phyloP scores from a whole-genome alignment of 2,329 filamentous ascomycete genomes.

The Claviceps humidiphila region DNA sequence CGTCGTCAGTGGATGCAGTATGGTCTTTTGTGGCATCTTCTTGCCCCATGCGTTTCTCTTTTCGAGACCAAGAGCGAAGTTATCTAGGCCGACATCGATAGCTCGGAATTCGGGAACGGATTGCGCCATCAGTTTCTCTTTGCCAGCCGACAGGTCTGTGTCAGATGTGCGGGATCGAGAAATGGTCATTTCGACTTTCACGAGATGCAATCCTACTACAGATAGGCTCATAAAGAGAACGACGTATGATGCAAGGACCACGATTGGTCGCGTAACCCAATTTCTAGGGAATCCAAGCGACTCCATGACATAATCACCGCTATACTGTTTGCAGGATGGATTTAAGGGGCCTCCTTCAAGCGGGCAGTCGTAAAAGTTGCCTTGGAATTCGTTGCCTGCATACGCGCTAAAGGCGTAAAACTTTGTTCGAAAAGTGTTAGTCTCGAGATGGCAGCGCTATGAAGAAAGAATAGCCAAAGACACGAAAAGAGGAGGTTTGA shows the following conservation, averaged over 20 bases:
- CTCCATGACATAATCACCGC: conserved; percentile 54
- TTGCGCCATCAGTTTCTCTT: conserved; percentile 50
- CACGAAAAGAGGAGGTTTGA: background rate
- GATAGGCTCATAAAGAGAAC: conserved; percentile 50
- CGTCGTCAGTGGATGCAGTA: conserved; percentile 53
- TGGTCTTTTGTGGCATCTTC: conserved; percentile 40
- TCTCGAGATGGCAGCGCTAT: background rate
- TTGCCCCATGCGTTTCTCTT: conserved; percentile 42
- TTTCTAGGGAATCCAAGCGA: conserved; percentile 53
- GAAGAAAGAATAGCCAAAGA: too few relatives aligned
- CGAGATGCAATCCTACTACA: conserved; percentile 47
- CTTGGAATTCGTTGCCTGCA: conserved; percentile 58
- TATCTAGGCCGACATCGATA: conserved; percentile 51
- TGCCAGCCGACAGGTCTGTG: conserved; percentile 52
- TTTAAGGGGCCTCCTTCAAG: conserved; percentile 45
- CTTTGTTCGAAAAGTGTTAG: conserved; percentile 24
- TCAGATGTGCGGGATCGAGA: conserved; percentile 46
- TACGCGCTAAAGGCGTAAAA: conserved; percentile 62
- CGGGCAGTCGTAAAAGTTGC: conserved; percentile 62
- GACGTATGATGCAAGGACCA: conserved; percentile 48
- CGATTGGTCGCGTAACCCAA: conserved; percentile 55
- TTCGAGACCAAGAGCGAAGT: conserved; percentile 50
- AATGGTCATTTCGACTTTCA: conserved; percentile 56
- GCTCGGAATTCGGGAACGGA: conserved; percentile 40
- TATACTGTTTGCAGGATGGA: conserved; percentile 55